Conservation (phyloP, 345 rosid species). For the Eucalyptus sideroxylon region DNA sequence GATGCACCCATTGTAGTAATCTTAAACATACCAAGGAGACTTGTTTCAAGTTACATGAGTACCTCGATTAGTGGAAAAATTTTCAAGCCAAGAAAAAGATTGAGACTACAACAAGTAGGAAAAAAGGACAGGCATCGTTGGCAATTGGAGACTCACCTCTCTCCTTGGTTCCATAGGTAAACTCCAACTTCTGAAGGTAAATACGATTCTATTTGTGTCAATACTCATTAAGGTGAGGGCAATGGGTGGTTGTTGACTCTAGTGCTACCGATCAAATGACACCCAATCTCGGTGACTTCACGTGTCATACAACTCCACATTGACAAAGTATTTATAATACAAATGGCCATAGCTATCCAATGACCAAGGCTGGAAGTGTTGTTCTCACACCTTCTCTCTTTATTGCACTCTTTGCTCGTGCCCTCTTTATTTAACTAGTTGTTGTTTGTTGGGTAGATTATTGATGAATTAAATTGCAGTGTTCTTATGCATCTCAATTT, state of each 20-base stretch:
- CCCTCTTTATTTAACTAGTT: background rate
- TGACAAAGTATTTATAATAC: background rate
- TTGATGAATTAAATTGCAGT: background rate
- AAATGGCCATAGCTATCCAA: background rate
- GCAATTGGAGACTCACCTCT: background rate
- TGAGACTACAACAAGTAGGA: background rate
- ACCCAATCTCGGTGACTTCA: background rate
- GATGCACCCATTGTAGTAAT: background rate
- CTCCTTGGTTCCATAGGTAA: background rate
- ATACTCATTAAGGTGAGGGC: background rate
- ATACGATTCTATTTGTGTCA: background rate
- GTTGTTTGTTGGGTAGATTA: background rate
- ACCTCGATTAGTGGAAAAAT: background rate
- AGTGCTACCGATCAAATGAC: background rate
- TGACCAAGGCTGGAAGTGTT: background rate
- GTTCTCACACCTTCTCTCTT: background rate
- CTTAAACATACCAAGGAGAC: background rate
- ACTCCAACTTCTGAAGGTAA: background rate
- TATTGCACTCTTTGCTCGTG: background rate
- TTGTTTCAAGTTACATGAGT: background rate
- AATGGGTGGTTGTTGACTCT: background rate
- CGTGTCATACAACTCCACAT: background rate
- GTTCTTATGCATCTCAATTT: background rate
- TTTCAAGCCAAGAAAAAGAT: background rate
- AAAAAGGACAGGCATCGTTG: fast-evolving